Evolutionary conservation across 768 basidiomycete genomes (phyloP).

Genomic region (Termitomyces sp.): DNA sequence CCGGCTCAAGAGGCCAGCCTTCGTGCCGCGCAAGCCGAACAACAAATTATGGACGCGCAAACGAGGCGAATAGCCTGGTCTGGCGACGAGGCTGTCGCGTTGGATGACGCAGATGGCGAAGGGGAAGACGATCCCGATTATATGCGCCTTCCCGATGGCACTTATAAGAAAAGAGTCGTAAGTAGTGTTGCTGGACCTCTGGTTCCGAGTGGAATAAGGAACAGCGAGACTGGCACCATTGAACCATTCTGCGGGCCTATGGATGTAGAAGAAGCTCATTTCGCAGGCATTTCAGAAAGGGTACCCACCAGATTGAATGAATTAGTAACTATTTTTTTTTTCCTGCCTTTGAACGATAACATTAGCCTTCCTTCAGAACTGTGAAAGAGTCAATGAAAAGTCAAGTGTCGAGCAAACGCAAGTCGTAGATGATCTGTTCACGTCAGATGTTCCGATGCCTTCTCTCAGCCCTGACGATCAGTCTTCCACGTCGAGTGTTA

Average conservation of each 20-base stretch:
- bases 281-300: constrained; percentile 43
- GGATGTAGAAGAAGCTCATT: constrained; percentile 38
- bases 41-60: constrained; percentile 58
- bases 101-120: constrained; percentile 48
- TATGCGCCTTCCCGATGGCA: constrained; percentile 28
- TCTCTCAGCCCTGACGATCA: constrained; percentile 4
- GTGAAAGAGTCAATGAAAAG: neutral
- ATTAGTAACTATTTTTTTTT: constrained; percentile 37
- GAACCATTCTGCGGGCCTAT: constrained; percentile 30
- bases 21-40: constrained; percentile 49
- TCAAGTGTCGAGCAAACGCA: constrained; percentile 45
- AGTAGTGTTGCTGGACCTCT: constrained; percentile 18
- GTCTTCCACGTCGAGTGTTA: constrained; percentile 1
- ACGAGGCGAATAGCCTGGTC: constrained; percentile 65
- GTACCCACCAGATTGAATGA: constrained; percentile 52
- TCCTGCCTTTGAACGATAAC: neutral
- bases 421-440: constrained; percentile 8
- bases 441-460: constrained; percentile 7
- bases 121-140: constrained; percentile 55
- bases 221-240: constrained; percentile 45
- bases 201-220: constrained; percentile 54
- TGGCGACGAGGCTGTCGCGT: constrained; percentile 44
- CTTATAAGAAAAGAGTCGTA: constrained; percentile 18
- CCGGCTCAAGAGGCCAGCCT: constrained; percentile 53
- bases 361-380: constrained; percentile 7